Evolutionary conservation across 768 basidiomycete genomes (phyloP).

Genomic region (Lepiota subincarnata): DNA sequence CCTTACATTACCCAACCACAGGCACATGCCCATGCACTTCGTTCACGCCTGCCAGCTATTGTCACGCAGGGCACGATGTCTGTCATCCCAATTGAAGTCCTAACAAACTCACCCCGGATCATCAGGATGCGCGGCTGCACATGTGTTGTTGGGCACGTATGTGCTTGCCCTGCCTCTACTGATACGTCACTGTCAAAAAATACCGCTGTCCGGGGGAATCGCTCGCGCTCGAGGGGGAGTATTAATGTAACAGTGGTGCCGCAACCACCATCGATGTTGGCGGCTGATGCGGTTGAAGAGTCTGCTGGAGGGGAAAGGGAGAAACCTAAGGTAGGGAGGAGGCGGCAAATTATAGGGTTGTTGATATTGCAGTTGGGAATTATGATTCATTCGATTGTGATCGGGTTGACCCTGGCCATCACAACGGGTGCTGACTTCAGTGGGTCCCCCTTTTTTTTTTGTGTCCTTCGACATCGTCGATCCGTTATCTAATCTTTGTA

Average conservation of each 20-base stretch:
- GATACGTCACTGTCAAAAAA: neutral
- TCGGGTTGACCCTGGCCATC: conserved; percentile 74
- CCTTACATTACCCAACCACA: neutral
- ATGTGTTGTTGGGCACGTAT: conserved; percentile 1
- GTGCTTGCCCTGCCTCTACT: conserved; percentile 1
- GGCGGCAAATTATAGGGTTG: conserved; percentile 70
- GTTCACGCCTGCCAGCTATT: conserved; percentile 9
- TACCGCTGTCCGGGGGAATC: neutral
- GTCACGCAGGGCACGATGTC: conserved; percentile 7
- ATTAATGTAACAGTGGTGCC: neutral
- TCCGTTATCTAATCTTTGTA: conserved; percentile 20
- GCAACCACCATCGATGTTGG: neutral
- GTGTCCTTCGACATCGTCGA: no score
- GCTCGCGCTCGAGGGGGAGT: neutral
- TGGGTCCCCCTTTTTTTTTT: conserved; percentile 29
- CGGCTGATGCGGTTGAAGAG: neutral
- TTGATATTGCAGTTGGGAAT: conserved; percentile 83
- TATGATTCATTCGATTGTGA: conserved; percentile 80
- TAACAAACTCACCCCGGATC: conserved; percentile 28
- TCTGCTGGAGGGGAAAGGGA: conserved; percentile 7
- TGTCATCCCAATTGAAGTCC: conserved; percentile 22
- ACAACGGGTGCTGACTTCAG: conserved; percentile 68
- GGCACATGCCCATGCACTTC: conserved; percentile 7
- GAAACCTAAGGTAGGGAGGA: conserved; percentile 39
- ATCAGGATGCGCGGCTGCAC: conserved; percentile 17